Evolutionary conservation across 768 basidiomycete species (phyloP), one percentile per base, ranked within the genome.

Genomic region (Melanogaster broomeanus): DNA sequence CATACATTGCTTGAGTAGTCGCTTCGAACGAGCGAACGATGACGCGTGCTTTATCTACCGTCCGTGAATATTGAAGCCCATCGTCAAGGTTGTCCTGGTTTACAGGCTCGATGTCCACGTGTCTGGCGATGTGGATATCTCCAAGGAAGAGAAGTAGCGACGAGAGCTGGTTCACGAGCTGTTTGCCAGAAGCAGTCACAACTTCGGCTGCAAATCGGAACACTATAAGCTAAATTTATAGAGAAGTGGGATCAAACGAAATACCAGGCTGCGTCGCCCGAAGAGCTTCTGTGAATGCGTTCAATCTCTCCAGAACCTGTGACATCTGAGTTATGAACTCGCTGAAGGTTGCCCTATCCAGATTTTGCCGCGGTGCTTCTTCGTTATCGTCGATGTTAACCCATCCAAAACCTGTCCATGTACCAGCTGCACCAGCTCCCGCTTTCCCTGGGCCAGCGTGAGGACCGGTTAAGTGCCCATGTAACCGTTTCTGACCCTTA

Each of bases 321-420:
- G 49, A 44, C 21, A 59, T 57, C 11, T 60, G 58, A 30, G 40
- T 25, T 34, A 67, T 66, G 47, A 78, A 60, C 33, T 75, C 70
- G 2, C 60, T 57, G 30, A 79, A 60, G 13, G 70, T 64, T 15
- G 62, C 59, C 0, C 48, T 19, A 24, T 64, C 61, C 39, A 76
- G 50, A 39, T 57, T 62, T 48, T 53, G 58, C 24, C 59, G 58
- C 12, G 67, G 62, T 3, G 68, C 65, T 39, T 68, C 66, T 30
- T 67, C 67, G 10, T 67, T 63, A 24, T 69, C 67, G 30, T 72
- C 72, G 22, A 66, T 51, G 15, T 68, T 58, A 11, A 76, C 72
- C 68, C 75, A 84, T 9, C 83, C 83, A 42, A 79, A 79, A 2
- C 79, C 83, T 45, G 73, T 77, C 81, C 81, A 83, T 21, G 65